Base-by-base conservation (phyloP, 192 early-diverging fungal genomes). In the Coemansia sp. region DNA sequence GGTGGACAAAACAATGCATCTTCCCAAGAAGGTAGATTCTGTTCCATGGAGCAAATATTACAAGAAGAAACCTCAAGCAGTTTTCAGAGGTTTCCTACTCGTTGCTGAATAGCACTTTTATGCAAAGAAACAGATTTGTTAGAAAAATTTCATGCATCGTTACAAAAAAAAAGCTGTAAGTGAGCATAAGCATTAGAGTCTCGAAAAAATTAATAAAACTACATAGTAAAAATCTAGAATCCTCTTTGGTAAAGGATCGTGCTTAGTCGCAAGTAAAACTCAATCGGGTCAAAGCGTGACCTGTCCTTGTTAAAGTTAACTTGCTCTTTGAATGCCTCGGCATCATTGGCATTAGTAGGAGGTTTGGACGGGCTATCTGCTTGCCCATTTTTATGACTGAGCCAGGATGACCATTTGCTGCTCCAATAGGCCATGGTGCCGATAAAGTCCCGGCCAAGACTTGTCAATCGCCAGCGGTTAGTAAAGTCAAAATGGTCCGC, bases 401-500 rank as follows among this genome's bases (percentile, higher is more conserved):
- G 18, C 73, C 73, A 77, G 21, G 70, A 50, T 18, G 68, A 58
- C 76, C 71, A 79, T 31, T 72, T 68, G 48, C 50, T 55, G 51
- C 71, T 56, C 68, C 71, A 73, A 42, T 70, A 64, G 11, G 49
- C 57, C 38, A 72, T 46, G 0, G 70, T 68, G 44, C 66, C 50
- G 33, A 79, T 67, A 62, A 69, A 68, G 37, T 72, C 67, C 26
- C 68, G 44, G 1, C 70, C 70, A 39, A 68, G 46, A 23, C 62
- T 67, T 23, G 63, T 69, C 3, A 72, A 50, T 20, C 70, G 53
- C 66, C 70, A 70, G 28, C 70, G 66, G 31, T 73, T 77, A 13
- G 84, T 88, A 41, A 97, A 82, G 73, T 91, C 91, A 89, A 91
- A 97, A 68, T 97, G 93, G 54, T 94, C 89, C 16, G 87, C 86